Base-by-base conservation (phyloP, 345 rosid species). In the Kernera saxatilis region DNA sequence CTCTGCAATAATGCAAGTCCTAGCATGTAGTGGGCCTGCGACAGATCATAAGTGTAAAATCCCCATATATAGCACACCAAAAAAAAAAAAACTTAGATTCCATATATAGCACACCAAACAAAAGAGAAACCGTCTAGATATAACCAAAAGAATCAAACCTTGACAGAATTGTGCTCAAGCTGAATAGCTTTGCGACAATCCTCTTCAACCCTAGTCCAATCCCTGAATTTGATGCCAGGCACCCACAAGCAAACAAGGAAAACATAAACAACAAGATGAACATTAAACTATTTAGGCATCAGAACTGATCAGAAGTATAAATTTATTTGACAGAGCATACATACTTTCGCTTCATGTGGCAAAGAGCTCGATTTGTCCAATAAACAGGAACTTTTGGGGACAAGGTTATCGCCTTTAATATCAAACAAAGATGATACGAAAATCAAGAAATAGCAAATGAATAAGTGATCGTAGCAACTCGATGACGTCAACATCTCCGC, bases 291-390 rank as follows among this genome's bases (percentile, higher is more conserved):
- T 21, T 6, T 7, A 50, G 0, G 50, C 35, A 10, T 15, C 32
- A 26, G 40, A 48, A 50, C 0, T 41, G 65, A 61, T 9, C 23
- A 33, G 22, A 37, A 43, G 26, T 21, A 12, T 29, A 22, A 8
- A 54, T 37, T 2, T 10, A 18, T 15, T 51, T 14, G 19, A 12
- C 37, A 39, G 22, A 74, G 27, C 69, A 61, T 71, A 70, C 94
- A 82, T 84, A 91, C 99, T 91, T 91, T 80, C 95, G 89, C 77
- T 70, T 89, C 71, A 73, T 85, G 79, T 93, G 90, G 73, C 97
- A 93, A 32, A 86, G 84, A 36, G 99, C 97, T 40, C 99, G 97
- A 79, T 93, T 93, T 1, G 96, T 91, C 95, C 88, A 91, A 78
- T 91, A 91, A 8, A 89, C 77, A 43, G 96, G 83, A 61, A 91